Evolutionary conservation across 176 grass and related monocot genomes (phyloP).

Genomic region (Elymus sibiricus): DNA sequence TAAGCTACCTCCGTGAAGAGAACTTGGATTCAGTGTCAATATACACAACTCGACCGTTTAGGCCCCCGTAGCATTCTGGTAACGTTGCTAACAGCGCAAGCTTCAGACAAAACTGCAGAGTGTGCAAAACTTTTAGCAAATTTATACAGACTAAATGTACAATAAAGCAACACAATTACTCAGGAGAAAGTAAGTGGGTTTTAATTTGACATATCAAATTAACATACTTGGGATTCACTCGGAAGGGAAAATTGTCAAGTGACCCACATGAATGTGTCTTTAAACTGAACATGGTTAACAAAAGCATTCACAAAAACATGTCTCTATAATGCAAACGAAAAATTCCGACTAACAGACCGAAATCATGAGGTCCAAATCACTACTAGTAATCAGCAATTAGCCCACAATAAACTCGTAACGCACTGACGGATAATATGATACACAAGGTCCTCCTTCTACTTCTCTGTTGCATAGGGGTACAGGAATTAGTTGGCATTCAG

Average conservation of each 20-base stretch:
- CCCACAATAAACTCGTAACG: neutral
- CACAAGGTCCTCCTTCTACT: neutral
- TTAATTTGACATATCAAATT: neutral
- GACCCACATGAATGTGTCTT: neutral
- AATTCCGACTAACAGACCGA: neutral
- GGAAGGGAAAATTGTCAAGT: neutral
- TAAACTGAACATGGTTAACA: neutral
- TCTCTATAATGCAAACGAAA: neutral
- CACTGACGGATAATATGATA: neutral
- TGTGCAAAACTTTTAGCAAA: neutral
- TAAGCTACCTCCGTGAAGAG: slow-evolving; percentile 76
- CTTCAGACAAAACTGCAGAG: slow-evolving; percentile 86
- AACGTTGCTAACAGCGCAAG: slow-evolving; percentile 73
- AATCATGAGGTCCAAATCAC: neutral
- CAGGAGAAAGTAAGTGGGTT: neutral
- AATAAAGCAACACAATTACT: neutral
- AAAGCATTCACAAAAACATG: neutral
- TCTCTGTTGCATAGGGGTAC: neutral
- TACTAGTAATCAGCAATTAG: neutral
- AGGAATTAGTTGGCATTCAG: slow-evolving; percentile 2
- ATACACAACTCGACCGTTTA: slow-evolving; percentile 76
- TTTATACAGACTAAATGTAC: neutral
- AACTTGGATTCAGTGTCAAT: slow-evolving; percentile 97
- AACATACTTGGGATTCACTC: neutral
- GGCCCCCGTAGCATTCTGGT: slow-evolving; percentile 75